A percentile compares a stretch with the other conserved stretches of the same genome.
Evolutionary conservation across 169 alveolate species (phyloP).

Genomic region (Babesia gibsoni): DNA sequence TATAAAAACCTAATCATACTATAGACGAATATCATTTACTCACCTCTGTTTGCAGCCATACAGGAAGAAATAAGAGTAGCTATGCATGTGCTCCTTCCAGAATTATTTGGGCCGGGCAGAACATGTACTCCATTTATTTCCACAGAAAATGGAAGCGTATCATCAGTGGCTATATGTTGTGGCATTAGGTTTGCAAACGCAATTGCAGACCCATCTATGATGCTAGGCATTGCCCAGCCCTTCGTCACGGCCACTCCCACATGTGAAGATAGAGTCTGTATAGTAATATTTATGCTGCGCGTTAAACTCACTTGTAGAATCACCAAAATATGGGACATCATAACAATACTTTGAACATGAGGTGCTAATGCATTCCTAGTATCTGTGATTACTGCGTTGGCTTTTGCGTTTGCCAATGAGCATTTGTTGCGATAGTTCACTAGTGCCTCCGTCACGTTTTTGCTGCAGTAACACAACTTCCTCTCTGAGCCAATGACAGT

Average conservation of each 20-base stretch:
- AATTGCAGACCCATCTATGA: neutral
- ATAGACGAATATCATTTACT: neutral
- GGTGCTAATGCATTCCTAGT: conserved; percentile 13
- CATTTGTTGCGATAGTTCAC: conserved; percentile 35
- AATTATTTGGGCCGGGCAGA: conserved; percentile 16
- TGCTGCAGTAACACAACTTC: conserved; percentile 12
- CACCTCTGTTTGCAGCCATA: conserved; percentile 11
- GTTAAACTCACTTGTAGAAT: conserved; percentile 22
- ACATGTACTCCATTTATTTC: conserved; percentile 9
- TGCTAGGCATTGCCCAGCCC: conserved; percentile 31
- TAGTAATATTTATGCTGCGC: neutral
- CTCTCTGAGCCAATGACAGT: neutral
- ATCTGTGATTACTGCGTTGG: conserved; percentile 6
- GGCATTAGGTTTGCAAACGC: conserved; percentile 1
- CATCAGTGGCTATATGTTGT: neutral
- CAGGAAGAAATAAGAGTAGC: neutral
- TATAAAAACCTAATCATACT: conserved; percentile 9
- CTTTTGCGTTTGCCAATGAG: conserved; percentile 14
- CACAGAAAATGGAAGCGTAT: conserved; percentile 1
- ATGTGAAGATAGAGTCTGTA: conserved; percentile 37
- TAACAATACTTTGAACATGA: conserved; percentile 26
- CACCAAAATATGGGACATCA: conserved; percentile 27
- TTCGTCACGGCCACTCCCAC: conserved; percentile 26
- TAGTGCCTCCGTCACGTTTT: conserved; percentile 11
- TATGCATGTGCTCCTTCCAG: conserved; percentile 28